Percentiles rank a stretch among this genome's conserved stretches.
Conservation (phyloP, 768 basidiomycete genomes). For the Agrocybe pediades region DNA sequence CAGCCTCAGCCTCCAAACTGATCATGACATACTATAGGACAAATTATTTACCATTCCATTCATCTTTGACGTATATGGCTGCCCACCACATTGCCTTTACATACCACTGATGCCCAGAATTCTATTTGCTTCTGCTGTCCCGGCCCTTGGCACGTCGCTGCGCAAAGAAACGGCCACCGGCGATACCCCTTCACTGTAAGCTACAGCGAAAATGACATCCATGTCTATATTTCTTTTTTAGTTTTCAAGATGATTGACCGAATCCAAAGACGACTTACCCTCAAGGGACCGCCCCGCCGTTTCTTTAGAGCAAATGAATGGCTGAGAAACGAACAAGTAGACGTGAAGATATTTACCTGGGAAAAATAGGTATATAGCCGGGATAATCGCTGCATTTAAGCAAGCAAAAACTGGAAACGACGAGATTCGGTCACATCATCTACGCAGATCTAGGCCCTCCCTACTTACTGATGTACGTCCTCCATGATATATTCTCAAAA, state of each 20-base stretch:
- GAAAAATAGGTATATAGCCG: constrained; percentile 61
- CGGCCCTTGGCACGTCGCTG: constrained; percentile 45
- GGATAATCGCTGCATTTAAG: constrained; percentile 58
- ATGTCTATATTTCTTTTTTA: constrained; percentile 30
- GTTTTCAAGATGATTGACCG: background rate
- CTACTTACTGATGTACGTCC: constrained; percentile 55
- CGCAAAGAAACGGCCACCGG: constrained; percentile 45
- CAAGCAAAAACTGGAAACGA: constrained; percentile 47
- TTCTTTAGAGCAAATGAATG: constrained; percentile 29
- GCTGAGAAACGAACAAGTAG: background rate
- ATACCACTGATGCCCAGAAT: constrained; percentile 47
- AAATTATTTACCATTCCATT: too few species aligned
- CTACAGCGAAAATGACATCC: constrained; percentile 49
- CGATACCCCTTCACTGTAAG: constrained; percentile 43
- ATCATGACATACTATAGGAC: too few species aligned
- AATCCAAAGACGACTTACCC: constrained; percentile 31
- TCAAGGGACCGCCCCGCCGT: constrained; percentile 61
- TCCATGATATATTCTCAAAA: constrained; percentile 59
- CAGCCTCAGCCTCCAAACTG: constrained; percentile 27
- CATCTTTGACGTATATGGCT: background rate
- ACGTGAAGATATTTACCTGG: constrained; percentile 24
- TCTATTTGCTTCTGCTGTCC: constrained; percentile 44
- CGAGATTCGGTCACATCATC: background rate
- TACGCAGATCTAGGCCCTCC: too few species aligned
- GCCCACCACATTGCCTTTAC: too few species aligned